Base-by-base conservation (phyloP, 139 green algal genomes). In the Chlorella sp. region DNA sequence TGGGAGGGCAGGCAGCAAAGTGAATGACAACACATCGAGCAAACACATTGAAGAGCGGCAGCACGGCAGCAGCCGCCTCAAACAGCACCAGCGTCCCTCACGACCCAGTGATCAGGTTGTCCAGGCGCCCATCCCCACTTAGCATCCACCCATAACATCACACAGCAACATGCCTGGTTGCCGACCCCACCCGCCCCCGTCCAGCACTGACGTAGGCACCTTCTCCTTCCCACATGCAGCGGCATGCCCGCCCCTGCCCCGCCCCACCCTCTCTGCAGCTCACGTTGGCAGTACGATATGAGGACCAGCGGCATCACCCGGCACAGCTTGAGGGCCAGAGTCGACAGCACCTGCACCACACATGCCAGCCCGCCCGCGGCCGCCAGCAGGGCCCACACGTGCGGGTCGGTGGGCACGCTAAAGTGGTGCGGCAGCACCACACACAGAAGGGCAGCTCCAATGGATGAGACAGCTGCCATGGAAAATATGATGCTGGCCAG, bases 261-360 rank as follows among this genome's bases (percentile, higher is more conserved):
- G n/a, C n/a, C n/a, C n/a, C n/a, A n/a, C n/a, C n/a, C 21, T 71
- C 21, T 26, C 21, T 18, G 22, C 21, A 71, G 21, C 82, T 76
- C 90, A 42, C 92, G 40, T 22, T 61, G 81, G 19, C 92, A 77
- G 85, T 94, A 94, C 9, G 84, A 90, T 75, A 92, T 91, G 18
- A 90, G 77, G 2, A 92, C 83, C 5, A 88, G 87, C 0, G 92
- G 92, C 3, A 90, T 87, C 21, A 90, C 92, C n/a, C 82, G 88
- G 64, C 60, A 61, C 39, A 81, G 85, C 40, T 86, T 90, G 28
- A 94, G 92, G 1, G 87, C 89, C 75, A 66, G 40, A 0, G 92
- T 94, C 57, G 92, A 87, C 89, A 86, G 89, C 78, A 91, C 85
- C 91, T 94, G 91, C 86, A 85, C 40, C 34, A 80, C 86, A n/a